Percentiles rank a stretch among this genome's conserved stretches.
These are phyloP conservation scores for Caryopteris hybrid DNA, from an alignment of 305 asterid species.

Conservation along the genomic window DNA sequence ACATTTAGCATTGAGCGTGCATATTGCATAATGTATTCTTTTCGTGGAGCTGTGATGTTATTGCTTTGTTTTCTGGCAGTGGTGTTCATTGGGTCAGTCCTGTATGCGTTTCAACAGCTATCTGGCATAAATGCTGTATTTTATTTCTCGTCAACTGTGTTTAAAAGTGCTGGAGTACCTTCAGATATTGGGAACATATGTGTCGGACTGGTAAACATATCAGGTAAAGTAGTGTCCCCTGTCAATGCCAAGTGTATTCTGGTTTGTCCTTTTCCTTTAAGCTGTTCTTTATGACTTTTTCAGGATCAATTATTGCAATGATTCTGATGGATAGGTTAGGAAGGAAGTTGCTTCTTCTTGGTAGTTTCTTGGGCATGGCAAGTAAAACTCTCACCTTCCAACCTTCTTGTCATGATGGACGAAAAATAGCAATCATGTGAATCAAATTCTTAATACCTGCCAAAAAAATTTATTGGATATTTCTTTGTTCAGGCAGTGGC, in stretches of 20 bases:
- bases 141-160: slow-evolving; percentile 90
- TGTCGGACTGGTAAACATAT: slow-evolving; percentile 66
- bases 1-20: not conserved
- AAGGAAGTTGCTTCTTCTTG: slow-evolving; percentile 73
- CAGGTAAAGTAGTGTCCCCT: slow-evolving; percentile 44
- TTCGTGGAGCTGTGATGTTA: not conserved
- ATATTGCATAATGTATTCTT: not conserved
- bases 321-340: slow-evolving; percentile 91
- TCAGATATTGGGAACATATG: slow-evolving; percentile 76
- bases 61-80: slow-evolving; percentile 49
- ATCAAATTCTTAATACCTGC: not conserved
- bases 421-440: slow-evolving; percentile 7
- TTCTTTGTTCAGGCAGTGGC: slow-evolving; percentile 57
- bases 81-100: slow-evolving; percentile 70
- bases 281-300: slow-evolving; percentile 16
- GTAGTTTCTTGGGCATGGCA: slow-evolving; percentile 98
- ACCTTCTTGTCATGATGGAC: slow-evolving; percentile 9
- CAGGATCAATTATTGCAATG: slow-evolving; percentile 86
- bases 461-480: slow-evolving; percentile 17
- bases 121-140: slow-evolving; percentile 96
- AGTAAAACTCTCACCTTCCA: slow-evolving; percentile 34
- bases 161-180: slow-evolving; percentile 82
- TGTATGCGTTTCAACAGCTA: slow-evolving; percentile 85
- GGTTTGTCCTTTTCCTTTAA: not conserved
- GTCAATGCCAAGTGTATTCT: not conserved